phyloP scores from a whole-genome alignment of 345 rosid genomes.

The Rhizophora apiculata region DNA sequence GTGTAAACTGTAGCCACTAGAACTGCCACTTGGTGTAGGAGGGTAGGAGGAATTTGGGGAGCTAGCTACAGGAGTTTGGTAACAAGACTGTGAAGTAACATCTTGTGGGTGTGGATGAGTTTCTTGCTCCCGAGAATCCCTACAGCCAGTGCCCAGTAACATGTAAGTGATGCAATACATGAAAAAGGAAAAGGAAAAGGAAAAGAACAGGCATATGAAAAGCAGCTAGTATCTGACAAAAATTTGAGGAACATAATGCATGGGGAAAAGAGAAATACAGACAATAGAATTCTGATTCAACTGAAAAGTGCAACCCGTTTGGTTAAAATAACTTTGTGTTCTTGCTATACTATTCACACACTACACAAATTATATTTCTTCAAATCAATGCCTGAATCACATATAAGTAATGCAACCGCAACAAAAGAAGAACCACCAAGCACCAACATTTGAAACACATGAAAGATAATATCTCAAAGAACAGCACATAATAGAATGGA shows the following conservation, averaged over 20 bases:
- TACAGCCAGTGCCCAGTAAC: constrained; percentile 17
- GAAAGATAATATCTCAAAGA: no score
- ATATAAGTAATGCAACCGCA: no score
- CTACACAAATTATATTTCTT: no score
- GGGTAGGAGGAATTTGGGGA: constrained; percentile 63
- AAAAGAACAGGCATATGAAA: not conserved
- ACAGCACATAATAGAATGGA: no score
- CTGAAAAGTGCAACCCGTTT: no score
- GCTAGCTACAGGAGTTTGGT: constrained; percentile 54
- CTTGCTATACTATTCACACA: no score
- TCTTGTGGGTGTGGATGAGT: constrained; percentile 62
- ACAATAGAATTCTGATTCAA: not conserved
- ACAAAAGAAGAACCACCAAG: no score
- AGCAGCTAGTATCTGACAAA: not conserved
- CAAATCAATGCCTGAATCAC: no score
- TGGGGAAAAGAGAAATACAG: no score
- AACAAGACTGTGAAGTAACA: constrained; percentile 65
- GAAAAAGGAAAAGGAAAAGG: not conserved
- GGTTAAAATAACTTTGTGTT: no score
- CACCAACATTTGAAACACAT: no score
- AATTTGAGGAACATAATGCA: not conserved
- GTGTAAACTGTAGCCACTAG: constrained; percentile 25
- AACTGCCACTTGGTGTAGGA: constrained; percentile 40
- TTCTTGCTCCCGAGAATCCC: constrained; percentile 77
- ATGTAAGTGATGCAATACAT: constrained; percentile 7